These are phyloP conservation scores for Phaffia rhodozyma DNA, from an alignment of 1,284 basidiomycete genomes.

Conservation along the genomic window DNA sequence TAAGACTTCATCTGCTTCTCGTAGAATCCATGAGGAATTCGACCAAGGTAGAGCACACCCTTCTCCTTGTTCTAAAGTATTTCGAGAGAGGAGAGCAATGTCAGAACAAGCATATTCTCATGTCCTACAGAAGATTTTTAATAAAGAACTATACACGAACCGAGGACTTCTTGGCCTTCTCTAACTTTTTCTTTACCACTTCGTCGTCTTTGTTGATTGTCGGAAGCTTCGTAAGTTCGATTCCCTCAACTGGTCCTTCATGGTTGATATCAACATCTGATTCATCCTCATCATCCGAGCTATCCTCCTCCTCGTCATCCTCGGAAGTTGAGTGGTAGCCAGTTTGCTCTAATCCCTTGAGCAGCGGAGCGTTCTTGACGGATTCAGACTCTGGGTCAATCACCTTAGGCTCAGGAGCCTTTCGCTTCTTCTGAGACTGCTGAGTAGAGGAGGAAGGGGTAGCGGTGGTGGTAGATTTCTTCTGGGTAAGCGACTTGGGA, in stretches of 20 bases:
- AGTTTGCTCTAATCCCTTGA: conserved; percentile 20
- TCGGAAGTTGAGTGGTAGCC: conserved; percentile 44
- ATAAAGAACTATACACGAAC: conserved; percentile 39
- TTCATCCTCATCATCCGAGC: conserved; percentile 63
- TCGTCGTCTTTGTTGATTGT: conserved; percentile 75
- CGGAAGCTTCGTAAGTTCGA: conserved; percentile 61
- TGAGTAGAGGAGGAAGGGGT: conserved; percentile 3
- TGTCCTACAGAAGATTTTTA: neutral
- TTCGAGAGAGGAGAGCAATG: neutral
- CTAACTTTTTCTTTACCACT: conserved; percentile 63
- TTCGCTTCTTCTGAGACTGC: no score
- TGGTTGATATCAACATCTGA: conserved; percentile 42
- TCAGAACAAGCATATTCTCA: neutral
- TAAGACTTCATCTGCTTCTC: conserved; percentile 88
- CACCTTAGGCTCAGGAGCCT: no score
- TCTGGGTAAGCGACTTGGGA: neutral
- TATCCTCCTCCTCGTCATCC: conserved; percentile 52
- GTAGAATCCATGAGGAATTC: conserved; percentile 93
- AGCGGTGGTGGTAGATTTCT: neutral
- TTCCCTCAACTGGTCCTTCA: conserved; percentile 24
- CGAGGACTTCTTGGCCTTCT: conserved; percentile 64
- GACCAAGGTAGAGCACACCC: conserved; percentile 84
- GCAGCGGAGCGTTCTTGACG: conserved; percentile 1
- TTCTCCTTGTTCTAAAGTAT: conserved; percentile 38
- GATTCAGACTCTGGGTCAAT: no score